phyloP scores from a whole-genome alignment of 805 yeast species.

The Candida krabiensis region DNA sequence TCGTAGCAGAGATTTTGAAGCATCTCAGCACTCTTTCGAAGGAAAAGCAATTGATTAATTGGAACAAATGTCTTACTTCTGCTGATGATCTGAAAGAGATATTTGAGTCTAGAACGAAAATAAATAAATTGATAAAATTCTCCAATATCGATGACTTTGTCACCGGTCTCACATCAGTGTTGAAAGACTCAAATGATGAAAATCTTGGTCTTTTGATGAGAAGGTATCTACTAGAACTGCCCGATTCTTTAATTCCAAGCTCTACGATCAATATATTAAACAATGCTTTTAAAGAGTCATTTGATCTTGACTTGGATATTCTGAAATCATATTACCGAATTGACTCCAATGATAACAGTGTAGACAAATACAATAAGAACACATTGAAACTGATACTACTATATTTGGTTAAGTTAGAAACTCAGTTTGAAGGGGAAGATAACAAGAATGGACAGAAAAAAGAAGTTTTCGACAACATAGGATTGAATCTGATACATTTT shows the following conservation, averaged over 20 bases:
- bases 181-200: conserved; percentile 5
- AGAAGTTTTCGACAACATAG: conserved; percentile 9
- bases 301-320: conserved; percentile 14
- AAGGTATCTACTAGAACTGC: conserved; percentile 19
- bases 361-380: conserved; percentile 11
- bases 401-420: conserved; percentile 11
- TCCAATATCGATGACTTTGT: conserved; percentile 1
- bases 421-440: conserved; percentile 2
- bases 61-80: conserved; percentile 12
- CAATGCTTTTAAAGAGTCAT: conserved; percentile 14
- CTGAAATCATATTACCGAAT: conserved; percentile 12
- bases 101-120: conserved; percentile 10
- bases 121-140: conserved; percentile 9
- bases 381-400: conserved; percentile 14
- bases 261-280: conserved; percentile 12
- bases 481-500: conserved; percentile 13
- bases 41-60: conserved; percentile 11
- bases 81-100: conserved; percentile 12
- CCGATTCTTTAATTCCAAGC: conserved; percentile 17
- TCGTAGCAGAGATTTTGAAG: conserved; percentile 13
- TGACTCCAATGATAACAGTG: conserved; percentile 8
- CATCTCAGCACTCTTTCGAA: conserved; percentile 6
- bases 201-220: conserved; percentile 17
- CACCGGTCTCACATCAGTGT: conserved; percentile 1
- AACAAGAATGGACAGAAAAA: conserved; percentile 5